Conservation (phyloP, 2,329 filamentous ascomycete species). For the Phoma sp. region DNA sequence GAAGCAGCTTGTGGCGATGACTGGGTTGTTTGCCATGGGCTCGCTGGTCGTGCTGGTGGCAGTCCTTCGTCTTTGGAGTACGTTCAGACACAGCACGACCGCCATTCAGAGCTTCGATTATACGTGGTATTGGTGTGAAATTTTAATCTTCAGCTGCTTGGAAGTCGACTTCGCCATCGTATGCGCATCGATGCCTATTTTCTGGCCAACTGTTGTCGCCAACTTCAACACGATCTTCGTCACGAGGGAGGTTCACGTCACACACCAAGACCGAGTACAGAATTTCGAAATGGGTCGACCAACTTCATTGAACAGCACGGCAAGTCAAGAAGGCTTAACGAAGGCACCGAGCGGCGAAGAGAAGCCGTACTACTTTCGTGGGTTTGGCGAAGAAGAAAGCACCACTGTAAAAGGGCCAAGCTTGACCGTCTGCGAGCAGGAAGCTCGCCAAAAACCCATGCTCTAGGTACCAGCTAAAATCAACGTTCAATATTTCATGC, state of each 20-base stretch:
- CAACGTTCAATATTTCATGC: neutral
- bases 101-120: slow-evolving; percentile 33
- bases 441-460: neutral
- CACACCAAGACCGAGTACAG: slow-evolving; percentile 29
- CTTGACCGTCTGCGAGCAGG: slow-evolving; percentile 2
- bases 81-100: slow-evolving; percentile 25
- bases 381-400: slow-evolving; percentile 18
- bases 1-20: slow-evolving; percentile 32
- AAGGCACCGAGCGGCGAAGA: slow-evolving; percentile 16
- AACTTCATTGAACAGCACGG: slow-evolving; percentile 29
- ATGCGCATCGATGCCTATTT: slow-evolving; percentile 48
- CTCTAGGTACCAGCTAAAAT: neutral
- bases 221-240: slow-evolving; percentile 44
- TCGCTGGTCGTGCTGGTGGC: slow-evolving; percentile 40
- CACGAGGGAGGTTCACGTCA: slow-evolving; percentile 44
- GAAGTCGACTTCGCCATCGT: slow-evolving; percentile 48
- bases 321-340: slow-evolving; percentile 33
- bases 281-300: slow-evolving; percentile 30
- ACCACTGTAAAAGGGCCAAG: slow-evolving; percentile 1
- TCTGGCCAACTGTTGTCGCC: slow-evolving; percentile 44
- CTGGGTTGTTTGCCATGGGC: slow-evolving; percentile 34
- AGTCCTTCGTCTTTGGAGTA: slow-evolving; percentile 39
- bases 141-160: slow-evolving; percentile 41
- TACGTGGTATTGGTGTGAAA: slow-evolving; percentile 41
- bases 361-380: slow-evolving; percentile 17